Percentiles rank a stretch among this genome's conserved stretches.
Evolutionary conservation across 768 basidiomycete species (phyloP).

Genomic region (Floccularia luteovirens): DNA sequence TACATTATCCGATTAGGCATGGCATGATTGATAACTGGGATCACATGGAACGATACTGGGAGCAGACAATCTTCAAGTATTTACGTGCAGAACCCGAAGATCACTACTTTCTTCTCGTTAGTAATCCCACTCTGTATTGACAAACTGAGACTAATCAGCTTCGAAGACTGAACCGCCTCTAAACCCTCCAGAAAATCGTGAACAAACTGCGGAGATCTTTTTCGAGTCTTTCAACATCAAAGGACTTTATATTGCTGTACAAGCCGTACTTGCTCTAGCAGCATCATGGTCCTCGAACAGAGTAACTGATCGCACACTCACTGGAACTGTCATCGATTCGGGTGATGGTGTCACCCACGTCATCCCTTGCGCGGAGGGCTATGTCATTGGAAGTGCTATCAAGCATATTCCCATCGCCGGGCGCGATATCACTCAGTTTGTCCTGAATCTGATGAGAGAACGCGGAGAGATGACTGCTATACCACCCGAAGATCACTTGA

Average conservation of each 20-base stretch:
- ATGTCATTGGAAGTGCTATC: constrained; percentile 98
- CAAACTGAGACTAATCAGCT: not conserved
- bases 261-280: constrained; percentile 96
- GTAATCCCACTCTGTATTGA: constrained; percentile 19
- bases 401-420: constrained; percentile 99
- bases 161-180: constrained; percentile 95
- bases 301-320: constrained; percentile 84
- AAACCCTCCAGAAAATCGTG: constrained; percentile 96
- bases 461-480: constrained; percentile 87
- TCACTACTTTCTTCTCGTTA: constrained; percentile 93
- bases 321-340: constrained; percentile 97
- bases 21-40: constrained; percentile 99
- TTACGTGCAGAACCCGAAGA: constrained; percentile 97
- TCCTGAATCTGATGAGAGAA: constrained; percentile 92
- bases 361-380: constrained; percentile 93
- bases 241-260: constrained; percentile 96
- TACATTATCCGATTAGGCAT: constrained; percentile 95
- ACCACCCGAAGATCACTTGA: constrained; percentile 91
- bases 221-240: constrained; percentile 99
- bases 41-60: constrained; percentile 99
- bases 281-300: constrained; percentile 94
- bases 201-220: constrained; percentile 99
- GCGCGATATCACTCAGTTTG: constrained; percentile 94
- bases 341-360: constrained; percentile 99
- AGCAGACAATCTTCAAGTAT: constrained; percentile 99